Evolutionary conservation across 768 basidiomycete species (phyloP), one percentile per base, ranked within the genome.

Genomic region (Tricholomella constricta): DNA sequence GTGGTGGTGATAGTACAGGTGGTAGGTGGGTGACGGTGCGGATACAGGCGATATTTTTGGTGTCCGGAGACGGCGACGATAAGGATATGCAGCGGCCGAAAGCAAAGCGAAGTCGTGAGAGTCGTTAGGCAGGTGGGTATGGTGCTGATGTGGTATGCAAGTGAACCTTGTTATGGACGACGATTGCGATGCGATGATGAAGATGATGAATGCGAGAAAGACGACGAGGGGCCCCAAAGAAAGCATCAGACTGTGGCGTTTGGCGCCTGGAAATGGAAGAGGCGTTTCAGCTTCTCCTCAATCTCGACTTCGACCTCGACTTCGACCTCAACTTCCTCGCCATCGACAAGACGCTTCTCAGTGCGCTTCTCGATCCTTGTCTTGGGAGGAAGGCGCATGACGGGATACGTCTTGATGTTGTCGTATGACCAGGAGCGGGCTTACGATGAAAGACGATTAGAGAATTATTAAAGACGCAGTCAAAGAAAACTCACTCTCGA

Each of bases 401-500:
- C 71, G 14, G 84, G 82, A 59, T 89, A 90, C 3, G 84, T 87
- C 63, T 77, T 79, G 55, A 87, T 67, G 57, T 85, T 85, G 61
- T 88, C 86, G 61, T 89, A 89, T 2, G 87, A 88, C 87, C 86
- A 89, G 2, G 88, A 83, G 25, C 85, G 85, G 11, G 72, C 87
- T 88, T 52, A 19, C 36, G 15, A 65, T 29, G 57, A 64, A 25
- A 50, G 9, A 34, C 22, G 19, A 62, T 42, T 35, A 41, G 12
- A 32, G 35, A 38, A 14, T 2, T 14, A 35, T n/a, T 15, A 27
- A 42, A 38, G 40, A 53, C 2, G 12, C 45, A 41, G 2, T 31
- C 15, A 55, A 15, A 55, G 46, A 54, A 42, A 6, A 61, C 84
- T 64, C 62, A 86, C 85, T 79, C 70, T 85, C 83, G 35, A 77